A percentile compares a stretch with the other conserved stretches of the same genome.
These are phyloP conservation scores for Obba rivulosa DNA, from an alignment of 768 basidiomycete species.

Conservation along the genomic window DNA sequence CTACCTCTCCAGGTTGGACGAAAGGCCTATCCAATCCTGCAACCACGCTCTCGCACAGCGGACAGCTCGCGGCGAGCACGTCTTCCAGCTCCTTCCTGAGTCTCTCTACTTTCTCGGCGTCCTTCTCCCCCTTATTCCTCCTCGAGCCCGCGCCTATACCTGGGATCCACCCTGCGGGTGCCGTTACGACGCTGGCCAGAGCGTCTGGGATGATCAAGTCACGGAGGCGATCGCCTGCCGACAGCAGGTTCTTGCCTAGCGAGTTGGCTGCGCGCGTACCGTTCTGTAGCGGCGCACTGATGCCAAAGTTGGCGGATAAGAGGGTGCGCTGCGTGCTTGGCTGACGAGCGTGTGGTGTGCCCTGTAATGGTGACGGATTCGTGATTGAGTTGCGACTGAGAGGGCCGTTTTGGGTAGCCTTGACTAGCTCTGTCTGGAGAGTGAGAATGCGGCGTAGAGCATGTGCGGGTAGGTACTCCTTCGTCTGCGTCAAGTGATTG, in stretches of 20 bases:
- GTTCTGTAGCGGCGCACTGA: constrained; percentile 49
- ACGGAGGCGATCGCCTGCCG: constrained; percentile 83
- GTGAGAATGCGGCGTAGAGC: constrained; percentile 80
- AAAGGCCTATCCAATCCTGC: constrained; percentile 85
- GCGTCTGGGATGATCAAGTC: constrained; percentile 95
- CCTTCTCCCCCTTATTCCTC: constrained; percentile 40
- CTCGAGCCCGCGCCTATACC: constrained; percentile 52
- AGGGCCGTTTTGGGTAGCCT: constrained; percentile 33
- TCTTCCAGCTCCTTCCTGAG: constrained; percentile 85
- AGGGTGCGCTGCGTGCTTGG: constrained; percentile 56
- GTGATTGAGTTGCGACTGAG: constrained; percentile 30
- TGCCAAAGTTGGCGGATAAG: constrained; percentile 70
- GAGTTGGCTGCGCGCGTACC: constrained; percentile 61
- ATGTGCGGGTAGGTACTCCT: constrained; percentile 82
- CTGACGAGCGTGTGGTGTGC: constrained; percentile 31
- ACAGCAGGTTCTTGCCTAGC: constrained; percentile 75
- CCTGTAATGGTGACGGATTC: constrained; percentile 23
- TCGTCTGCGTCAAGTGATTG: constrained; percentile 55
- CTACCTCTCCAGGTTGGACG: constrained; percentile 69
- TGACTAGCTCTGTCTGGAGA: constrained; percentile 81
- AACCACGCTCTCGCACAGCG: constrained; percentile 88
- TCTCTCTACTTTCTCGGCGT: constrained; percentile 60
- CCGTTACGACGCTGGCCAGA: constrained; percentile 76
- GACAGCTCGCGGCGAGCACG: constrained; percentile 83
- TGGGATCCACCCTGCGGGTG: constrained; percentile 69